Percentiles rank a stretch among this genome's conserved stretches.
Conservation (phyloP, 257 asterid species). For the Paraleonurus japonicus region DNA sequence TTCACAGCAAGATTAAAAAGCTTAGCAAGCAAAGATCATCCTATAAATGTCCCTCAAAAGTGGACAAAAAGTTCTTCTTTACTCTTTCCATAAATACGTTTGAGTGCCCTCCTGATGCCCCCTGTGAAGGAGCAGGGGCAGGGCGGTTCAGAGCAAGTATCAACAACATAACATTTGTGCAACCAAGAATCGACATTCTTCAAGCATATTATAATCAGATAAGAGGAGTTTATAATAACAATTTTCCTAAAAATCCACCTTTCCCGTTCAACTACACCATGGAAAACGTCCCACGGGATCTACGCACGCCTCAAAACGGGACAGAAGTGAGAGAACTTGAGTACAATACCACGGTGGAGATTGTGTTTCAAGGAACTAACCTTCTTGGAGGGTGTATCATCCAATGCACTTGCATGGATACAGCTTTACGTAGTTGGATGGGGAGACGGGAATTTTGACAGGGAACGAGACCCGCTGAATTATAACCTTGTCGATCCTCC, state of each 20-base stretch:
- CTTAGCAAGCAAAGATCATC: constrained; percentile 28
- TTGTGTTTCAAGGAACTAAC: constrained; percentile 59
- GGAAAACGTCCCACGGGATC: not conserved
- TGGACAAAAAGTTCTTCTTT: constrained; percentile 29
- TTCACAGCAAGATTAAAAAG: constrained; percentile 35
- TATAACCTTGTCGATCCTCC: constrained; percentile 72
- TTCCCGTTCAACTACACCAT: constrained; percentile 41
- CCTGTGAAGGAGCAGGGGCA: constrained; percentile 31
- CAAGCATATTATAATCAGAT: constrained; percentile 45
- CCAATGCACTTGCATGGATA: constrained; percentile 78
- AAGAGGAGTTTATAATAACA: constrained; percentile 33
- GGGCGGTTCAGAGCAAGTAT: constrained; percentile 39
- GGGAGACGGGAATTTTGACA: constrained; percentile 57
- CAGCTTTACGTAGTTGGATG: constrained; percentile 61
- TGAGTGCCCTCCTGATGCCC: constrained; percentile 24
- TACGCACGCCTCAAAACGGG: constrained; percentile 17
- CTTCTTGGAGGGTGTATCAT: constrained; percentile 48
- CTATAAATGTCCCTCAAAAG: constrained; percentile 39
- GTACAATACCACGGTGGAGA: constrained; percentile 50
- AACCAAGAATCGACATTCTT: constrained; percentile 43
- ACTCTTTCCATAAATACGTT: constrained; percentile 41
- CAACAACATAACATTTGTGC: constrained; percentile 43
- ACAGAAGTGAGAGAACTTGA: constrained; percentile 43
- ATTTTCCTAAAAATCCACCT: constrained; percentile 51
- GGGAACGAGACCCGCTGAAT: constrained; percentile 38